Evolutionary conservation across 2,329 filamentous ascomycete genomes (phyloP), one percentile per base, ranked within the genome.

Genomic region (Anthostomella pinea): DNA sequence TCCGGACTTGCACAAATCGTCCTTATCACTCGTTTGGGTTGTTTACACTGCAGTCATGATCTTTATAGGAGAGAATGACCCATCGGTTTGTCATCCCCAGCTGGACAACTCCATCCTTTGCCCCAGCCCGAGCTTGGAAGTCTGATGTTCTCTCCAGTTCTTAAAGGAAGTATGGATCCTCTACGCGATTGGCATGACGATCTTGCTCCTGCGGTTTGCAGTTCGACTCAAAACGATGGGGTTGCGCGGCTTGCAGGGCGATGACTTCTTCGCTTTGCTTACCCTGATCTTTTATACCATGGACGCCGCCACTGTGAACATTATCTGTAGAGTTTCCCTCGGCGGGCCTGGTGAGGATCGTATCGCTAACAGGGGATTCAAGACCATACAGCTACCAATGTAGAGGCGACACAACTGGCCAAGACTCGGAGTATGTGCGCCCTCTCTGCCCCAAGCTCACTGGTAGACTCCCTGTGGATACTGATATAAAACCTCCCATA

Each of bases 201-300:
- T 66, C 8, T 38, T 69, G 1, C n/a, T 57, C 2, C 17, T 54
- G 3, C 58, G 65, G 3, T 64, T 60, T 13, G 46, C 38, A 10
- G 59, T 67, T 4, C 58, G 65, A 1, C 34, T 66, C 11, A 59
- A 61, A 2, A 62, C 60, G 0, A 63, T 66, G 2, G 65, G 65
- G 2, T 33, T 57, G 18, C 52, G 55, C n/a, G 56, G 62, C 1
- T 47, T 67, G 3, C 54, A 60, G 15, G 60, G 64, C 5, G 66
- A 69, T 41, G 64, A 68, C 34, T 58, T 60, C 8, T 56, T 67
- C 19, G 51, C 59, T 1, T n/a, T 61, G 8, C 33, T 62, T 1
- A 61, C 65, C 4, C 24, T 58, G 0, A 41, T 56, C 11, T 60
- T 63, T 26, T 66, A 62, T 27, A 53, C 56, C 1, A 47, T 60